Conservation (phyloP, 2,329 filamentous ascomycete genomes). For the Aspergillus quadrilineatus region DNA sequence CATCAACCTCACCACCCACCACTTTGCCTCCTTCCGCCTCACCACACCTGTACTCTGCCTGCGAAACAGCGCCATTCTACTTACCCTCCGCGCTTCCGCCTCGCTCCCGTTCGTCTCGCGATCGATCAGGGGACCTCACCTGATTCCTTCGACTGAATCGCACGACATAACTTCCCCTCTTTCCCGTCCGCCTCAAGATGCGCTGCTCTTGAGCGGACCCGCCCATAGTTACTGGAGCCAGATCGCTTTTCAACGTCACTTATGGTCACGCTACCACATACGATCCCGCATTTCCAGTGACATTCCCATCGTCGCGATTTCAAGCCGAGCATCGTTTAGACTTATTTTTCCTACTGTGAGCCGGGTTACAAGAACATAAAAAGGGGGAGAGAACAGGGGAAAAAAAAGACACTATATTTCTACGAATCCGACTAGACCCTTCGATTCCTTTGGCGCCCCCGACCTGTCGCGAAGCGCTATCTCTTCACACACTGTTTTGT, state of each 20-base stretch:
- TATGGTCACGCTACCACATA: constrained; percentile 33
- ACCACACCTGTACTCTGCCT: constrained; percentile 10
- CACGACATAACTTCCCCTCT: constrained; percentile 10
- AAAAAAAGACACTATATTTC: constrained; percentile 9
- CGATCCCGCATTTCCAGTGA: constrained; percentile 22
- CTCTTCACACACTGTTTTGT: constrained; percentile 8
- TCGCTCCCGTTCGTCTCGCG: constrained; percentile 6
- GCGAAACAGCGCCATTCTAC: constrained; percentile 24
- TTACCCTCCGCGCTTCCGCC: constrained; percentile 9
- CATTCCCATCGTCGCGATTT: constrained; percentile 11
- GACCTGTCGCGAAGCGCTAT: constrained; percentile 20
- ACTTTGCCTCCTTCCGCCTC: constrained; percentile 20
- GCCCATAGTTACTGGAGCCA: constrained; percentile 24
- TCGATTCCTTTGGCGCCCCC: constrained; percentile 11
- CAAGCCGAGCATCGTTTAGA: constrained; percentile 17
- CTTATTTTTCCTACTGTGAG: constrained; percentile 13
- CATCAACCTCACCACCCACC: constrained; percentile 13
- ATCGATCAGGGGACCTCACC: constrained; percentile 5
- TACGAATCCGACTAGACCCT: constrained; percentile 11
- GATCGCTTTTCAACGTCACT: constrained; percentile 34
- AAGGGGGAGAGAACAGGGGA: constrained; percentile 12
- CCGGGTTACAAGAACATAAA: constrained; percentile 15
- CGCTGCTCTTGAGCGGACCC: constrained; percentile 30
- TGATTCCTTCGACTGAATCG: constrained; percentile 14
- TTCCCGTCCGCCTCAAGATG: constrained; percentile 24